A percentile compares a stretch with the other conserved stretches of the same genome.
These are phyloP conservation scores for Aplosporella prunicola DNA, from an alignment of 2,329 filamentous ascomycete genomes.

Conservation along the genomic window DNA sequence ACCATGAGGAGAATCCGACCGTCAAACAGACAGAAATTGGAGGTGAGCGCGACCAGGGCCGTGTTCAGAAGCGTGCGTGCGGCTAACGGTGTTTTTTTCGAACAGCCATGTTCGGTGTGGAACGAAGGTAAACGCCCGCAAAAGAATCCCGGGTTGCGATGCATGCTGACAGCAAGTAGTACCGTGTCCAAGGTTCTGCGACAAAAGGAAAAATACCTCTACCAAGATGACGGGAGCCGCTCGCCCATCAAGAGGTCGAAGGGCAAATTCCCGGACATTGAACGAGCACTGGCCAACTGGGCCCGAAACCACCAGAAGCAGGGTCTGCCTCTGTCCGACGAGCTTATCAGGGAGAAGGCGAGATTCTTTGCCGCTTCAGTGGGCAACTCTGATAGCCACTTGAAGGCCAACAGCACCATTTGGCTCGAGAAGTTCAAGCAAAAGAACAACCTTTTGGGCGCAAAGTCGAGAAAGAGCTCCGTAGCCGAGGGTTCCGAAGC, in stretches of 20 bases:
- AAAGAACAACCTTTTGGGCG: conserved; percentile 58
- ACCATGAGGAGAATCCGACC: conserved; percentile 79
- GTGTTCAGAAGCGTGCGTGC: background rate
- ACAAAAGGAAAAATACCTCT: conserved; percentile 89
- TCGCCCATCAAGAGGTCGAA: conserved; percentile 77
- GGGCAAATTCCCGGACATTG: conserved; percentile 81
- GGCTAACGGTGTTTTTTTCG: conserved; percentile 23
- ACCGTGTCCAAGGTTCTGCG: conserved; percentile 97
- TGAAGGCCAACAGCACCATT: conserved; percentile 60
- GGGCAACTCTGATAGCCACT: conserved; percentile 59
- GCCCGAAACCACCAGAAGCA: conserved; percentile 70
- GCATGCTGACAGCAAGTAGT: conserved; percentile 43
- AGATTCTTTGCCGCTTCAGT: conserved; percentile 68
- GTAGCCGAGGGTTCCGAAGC: conserved; percentile 57
- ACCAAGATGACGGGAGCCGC: conserved; percentile 65
- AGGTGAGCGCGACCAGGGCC: conserved; percentile 40
- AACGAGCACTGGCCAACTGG: conserved; percentile 82
- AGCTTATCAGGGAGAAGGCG: conserved; percentile 78
- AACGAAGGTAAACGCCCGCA: conserved; percentile 99
- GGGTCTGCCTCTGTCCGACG: conserved; percentile 64
- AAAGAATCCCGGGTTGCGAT: too few relatives aligned
- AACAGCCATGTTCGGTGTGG: conserved; percentile 80
- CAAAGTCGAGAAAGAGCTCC: conserved; percentile 46
- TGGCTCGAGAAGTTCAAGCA: conserved; percentile 97
- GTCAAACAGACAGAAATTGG: conserved; percentile 96